These are phyloP conservation scores for Pyrrhoderma lamaoense DNA, from an alignment of 1,284 basidiomycete genomes.

Conservation along the genomic window DNA sequence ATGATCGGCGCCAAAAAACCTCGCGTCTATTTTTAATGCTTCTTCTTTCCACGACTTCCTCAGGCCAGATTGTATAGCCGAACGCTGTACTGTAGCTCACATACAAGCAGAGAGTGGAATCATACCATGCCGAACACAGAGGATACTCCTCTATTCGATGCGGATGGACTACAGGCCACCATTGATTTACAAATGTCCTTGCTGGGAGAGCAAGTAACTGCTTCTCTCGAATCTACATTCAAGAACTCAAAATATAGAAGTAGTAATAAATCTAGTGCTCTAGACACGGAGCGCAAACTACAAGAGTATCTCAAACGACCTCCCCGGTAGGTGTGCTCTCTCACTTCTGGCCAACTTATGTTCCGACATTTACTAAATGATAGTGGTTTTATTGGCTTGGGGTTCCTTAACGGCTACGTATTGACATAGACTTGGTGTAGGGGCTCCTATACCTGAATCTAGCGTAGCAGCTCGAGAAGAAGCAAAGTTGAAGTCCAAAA, in stretches of 20 bases:
- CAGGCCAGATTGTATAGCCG: background rate
- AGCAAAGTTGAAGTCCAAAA: constrained; percentile 47
- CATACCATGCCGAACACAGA: constrained; percentile 21
- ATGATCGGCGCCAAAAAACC: background rate
- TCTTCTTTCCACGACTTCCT: no score
- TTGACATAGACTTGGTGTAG: constrained; percentile 64
- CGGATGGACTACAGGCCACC: constrained; percentile 62
- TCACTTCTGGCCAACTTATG: background rate
- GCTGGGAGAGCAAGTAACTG: constrained; percentile 59
- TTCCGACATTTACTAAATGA: background rate
- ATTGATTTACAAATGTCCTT: constrained; percentile 73
- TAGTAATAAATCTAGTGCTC: constrained; percentile 24
- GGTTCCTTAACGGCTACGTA: background rate
- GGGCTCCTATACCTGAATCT: constrained; percentile 47
- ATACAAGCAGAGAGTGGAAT: no score
- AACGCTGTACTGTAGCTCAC: background rate
- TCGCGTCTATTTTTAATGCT: background rate
- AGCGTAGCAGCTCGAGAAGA: constrained; percentile 36
- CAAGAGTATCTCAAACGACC: constrained; percentile 60
- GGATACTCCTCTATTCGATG: constrained; percentile 42
- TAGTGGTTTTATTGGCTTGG: no score
- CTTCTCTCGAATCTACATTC: constrained; percentile 55
- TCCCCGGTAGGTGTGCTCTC: constrained; percentile 43
- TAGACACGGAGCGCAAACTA: constrained; percentile 43
- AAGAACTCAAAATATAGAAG: constrained; percentile 23